Evolutionary conservation across 805 yeast species (phyloP), one percentile per base, ranked within the genome.

Genomic region (Yamadazyma kitorensis): DNA sequence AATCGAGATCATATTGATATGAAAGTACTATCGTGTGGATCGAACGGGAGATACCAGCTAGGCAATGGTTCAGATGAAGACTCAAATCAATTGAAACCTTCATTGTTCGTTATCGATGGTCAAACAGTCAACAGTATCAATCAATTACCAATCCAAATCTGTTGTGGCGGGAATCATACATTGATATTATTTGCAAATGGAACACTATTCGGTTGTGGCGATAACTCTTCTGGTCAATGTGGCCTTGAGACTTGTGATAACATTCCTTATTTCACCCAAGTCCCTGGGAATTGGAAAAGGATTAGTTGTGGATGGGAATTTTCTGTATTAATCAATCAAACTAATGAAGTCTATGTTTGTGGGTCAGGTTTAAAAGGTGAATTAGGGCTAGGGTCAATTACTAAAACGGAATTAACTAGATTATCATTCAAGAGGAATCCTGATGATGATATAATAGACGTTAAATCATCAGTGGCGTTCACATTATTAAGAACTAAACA

Each of bases 91-190:
- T 38, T 66, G 0, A 44, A 29, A 23, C 37, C 45, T 2, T 44
- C 48, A 11, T 23, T 19, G 20, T 53, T 61, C 34, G 26, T 16
- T 4, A 14, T 29, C 6, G 31, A 21, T 20, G 45, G 39, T 8
- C 19, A 22, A 6, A 16, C 26, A 26, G 30, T 42, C 13, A 47
- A 27, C 5, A 17, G 14, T 3, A 53, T 20, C 4, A 19, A 20
- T 11, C 7, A 10, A 13, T 5, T 16, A 3, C 34, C 34, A 5
- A n/a, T 5, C 4, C 63, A 66, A 44, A 64, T 88, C 9, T 72
- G 68, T 0, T 78, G 88, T 47, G 97, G 96, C 4, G 97, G 98
- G 0, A 89, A 89, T 47, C 97, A 91, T 53, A 81, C 95, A 0
- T 47, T 86, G 12, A 41, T 86, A 2, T 52, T 87, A 6, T 53